Evolutionary conservation across 2,329 filamentous ascomycete genomes (phyloP).

Genomic region (Sclerotinia borealis): DNA sequence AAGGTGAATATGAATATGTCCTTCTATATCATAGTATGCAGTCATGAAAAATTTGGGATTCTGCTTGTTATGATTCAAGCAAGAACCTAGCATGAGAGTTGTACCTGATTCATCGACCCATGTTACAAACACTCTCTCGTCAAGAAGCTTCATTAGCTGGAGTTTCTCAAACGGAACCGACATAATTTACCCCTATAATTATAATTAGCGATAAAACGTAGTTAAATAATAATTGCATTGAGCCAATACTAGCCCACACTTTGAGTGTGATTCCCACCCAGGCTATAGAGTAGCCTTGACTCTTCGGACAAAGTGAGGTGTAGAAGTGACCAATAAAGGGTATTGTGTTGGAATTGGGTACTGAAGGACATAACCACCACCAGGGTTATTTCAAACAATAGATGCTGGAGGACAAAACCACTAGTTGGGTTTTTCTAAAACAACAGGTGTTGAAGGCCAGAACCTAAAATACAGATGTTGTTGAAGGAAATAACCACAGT

Average conservation of each 20-base stretch:
- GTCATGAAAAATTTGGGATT: too few relatives aligned
- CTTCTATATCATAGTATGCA: too few relatives aligned
- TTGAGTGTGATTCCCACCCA: not conserved
- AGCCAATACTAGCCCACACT: not conserved
- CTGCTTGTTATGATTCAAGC: too few relatives aligned
- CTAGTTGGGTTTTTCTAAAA: too few relatives aligned
- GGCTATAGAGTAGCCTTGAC: slow-evolving; percentile 1
- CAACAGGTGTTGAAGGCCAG: too few relatives aligned
- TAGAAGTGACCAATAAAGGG: not conserved
- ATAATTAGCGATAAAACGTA: not conserved
- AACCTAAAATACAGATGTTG: too few relatives aligned
- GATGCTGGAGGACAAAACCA: not conserved
- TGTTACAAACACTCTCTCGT: not conserved
- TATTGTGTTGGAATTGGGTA: too few relatives aligned
- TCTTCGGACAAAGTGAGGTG: not conserved
- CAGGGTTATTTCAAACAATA: not conserved
- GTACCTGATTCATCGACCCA: not conserved
- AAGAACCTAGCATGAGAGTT: not conserved
- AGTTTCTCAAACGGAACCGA: not conserved
- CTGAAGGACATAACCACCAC: not conserved
- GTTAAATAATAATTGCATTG: not conserved
- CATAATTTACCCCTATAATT: not conserved
- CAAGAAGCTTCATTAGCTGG: not conserved
- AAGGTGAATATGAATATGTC: too few relatives aligned
- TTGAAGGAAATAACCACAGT: too few relatives aligned